Base-by-base conservation (phyloP, 2,329 filamentous ascomycete species). In the Elsinoe necatrix region DNA sequence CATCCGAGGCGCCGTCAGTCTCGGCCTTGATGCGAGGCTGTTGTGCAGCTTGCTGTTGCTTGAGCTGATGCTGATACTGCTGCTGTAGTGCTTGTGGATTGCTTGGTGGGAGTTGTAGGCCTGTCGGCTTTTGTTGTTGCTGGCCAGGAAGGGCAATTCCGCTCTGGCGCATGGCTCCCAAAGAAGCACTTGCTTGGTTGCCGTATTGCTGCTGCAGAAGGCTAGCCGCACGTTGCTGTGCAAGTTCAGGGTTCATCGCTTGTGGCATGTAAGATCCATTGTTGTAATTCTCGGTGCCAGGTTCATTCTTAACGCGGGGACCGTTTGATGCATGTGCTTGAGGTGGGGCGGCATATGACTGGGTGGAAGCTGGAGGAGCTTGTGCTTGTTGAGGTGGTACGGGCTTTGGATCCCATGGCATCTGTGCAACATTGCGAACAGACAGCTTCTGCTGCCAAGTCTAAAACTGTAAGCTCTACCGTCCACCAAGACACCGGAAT, bases 361-460 rank as follows among this genome's bases (percentile, higher is more conserved):
- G 58, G 54, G 51, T 52, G 64, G 51, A 56, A 47, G 64, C 61
- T 58, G 61, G 43, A n/a, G 59, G 54, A 20, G 59, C 43, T 61
- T 59, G 57, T 34, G 71, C 68, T 61, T 65, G 76, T 65, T 63
- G 74, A 61, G 69, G 69, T 54, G 81, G 80, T 54, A 87, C 84
- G 51, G 86, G 85, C 68, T 87, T 85, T 42, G 93, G 92, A 68
- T 98, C 93, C 93, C 93, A 98, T 9, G 93, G 92, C 69, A 97
- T 96, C 57, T 82, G 77, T 59, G 93, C 93, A 60, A 97, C 86
- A 63, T 86, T 83, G 62, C 95, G 83, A 63, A 84, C 83, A 1
- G 91, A 87, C 34, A 98, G 80, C 73, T 95, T 96, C 65, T 85
- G 80, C 77, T 97, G 91, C 93, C 93, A 98, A 74, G 85, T 88